Base-by-base conservation (phyloP, 805 yeast species). In the Candida parachauliodes region DNA sequence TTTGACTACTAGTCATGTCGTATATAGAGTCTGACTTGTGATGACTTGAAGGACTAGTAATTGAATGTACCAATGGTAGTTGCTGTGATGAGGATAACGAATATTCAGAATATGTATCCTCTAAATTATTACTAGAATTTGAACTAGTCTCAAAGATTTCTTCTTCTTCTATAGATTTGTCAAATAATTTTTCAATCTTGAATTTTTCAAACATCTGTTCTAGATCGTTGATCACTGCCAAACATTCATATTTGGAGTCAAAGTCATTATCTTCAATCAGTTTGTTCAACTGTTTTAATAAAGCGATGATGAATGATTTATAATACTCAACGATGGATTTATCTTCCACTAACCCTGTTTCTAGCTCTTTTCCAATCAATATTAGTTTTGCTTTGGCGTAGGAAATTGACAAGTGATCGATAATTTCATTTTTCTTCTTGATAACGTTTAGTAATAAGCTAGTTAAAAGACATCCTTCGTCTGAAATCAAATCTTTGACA, bases 151-250 rank as follows among this genome's bases (percentile, higher is more conserved):
- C 37, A 26, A 26, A 34, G 3, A 18, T 8, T 11, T 25, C 8
- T 3, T 26, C 21, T 9, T 35, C 24, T 16, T 43, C 41, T n/a
- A 41, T 34, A 8, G 50, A 47, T 8, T 43, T 42, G 28, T 54
- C 50, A 31, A 49, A 54, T 7, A 56, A 51, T 28, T 50, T 54
- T 35, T 68, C 72, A 27, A 63, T 45, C 42, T 64, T 67, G 47
- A 56, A 67, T 0, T 77, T 72, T 32, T 79, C 81, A 54, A 79
- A 82, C 88, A 83, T 83, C 46, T 78, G 73, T 50, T 82, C 88
- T 59, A 83, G 80, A 46, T 82, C 88, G 42, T 71, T 70, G 20
- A 83, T 77, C 21, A 81, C 80, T 0, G 78, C 77, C 38, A 82
- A 65, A 47, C 87, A 81, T 51, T 83, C 88, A 59, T 77, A 72